Evolutionary conservation across 805 yeast genomes (phyloP).

Genomic region (Isabelozyma rhagii): DNA sequence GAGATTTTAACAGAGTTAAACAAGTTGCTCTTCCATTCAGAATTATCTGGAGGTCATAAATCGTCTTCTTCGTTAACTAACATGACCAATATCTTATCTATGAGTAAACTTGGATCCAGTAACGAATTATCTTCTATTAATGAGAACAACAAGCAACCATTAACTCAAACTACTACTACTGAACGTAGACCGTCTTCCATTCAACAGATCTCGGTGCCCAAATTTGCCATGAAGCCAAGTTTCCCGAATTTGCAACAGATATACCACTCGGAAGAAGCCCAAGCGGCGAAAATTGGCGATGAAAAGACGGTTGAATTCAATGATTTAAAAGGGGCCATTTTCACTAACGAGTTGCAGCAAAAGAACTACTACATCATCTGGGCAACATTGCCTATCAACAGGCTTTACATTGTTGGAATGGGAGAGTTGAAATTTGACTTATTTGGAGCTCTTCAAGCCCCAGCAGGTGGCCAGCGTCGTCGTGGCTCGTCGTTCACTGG

Average conservation of each 20-base stretch:
- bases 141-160: constrained; percentile 6
- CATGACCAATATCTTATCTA: constrained; percentile 18
- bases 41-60: constrained; percentile 25
- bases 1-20: constrained; percentile 35
- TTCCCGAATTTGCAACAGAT: constrained; percentile 3
- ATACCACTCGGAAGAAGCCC: constrained; percentile 3
- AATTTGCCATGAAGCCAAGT: constrained; percentile 31
- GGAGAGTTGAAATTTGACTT: constrained; percentile 33
- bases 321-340: constrained; percentile 33
- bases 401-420: constrained; percentile 25
- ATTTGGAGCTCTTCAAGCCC: constrained; percentile 12
- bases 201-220: constrained; percentile 20
- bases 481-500: constrained; percentile 38
- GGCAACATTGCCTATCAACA: constrained; percentile 16
- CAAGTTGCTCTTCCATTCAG: constrained; percentile 29
- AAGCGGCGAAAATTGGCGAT: constrained; percentile 7
- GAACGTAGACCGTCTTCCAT: constrained; percentile 22
- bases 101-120: constrained; percentile 17
- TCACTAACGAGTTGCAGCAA: constrained; percentile 36
- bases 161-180: neutral
- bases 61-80: constrained; percentile 33
- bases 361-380: constrained; percentile 33
- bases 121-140: constrained; percentile 17
- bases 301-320: constrained; percentile 9
- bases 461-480: constrained; percentile 9